Percentiles rank a stretch among this genome's conserved stretches.
These are phyloP conservation scores for Parathielavia hyrcaniae DNA, from an alignment of 495 filamentous ascomycete species.

Conservation along the genomic window DNA sequence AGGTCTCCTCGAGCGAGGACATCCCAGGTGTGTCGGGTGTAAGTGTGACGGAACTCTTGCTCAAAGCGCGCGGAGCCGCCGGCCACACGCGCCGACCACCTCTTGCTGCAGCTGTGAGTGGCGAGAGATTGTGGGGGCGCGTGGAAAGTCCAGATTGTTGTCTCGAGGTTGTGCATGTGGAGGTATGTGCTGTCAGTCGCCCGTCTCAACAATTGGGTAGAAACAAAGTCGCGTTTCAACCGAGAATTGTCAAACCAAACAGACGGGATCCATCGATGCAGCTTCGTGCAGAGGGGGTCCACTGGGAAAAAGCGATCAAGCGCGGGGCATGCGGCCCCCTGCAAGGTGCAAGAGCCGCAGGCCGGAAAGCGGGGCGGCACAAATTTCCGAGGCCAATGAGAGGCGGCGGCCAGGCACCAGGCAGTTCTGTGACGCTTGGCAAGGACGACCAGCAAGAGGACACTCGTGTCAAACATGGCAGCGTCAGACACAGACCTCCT, in stretches of 20 bases:
- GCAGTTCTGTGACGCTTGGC: constrained; percentile 34
- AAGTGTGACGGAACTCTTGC: too few relatives aligned
- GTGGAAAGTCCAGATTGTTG: background rate
- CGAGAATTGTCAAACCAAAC: constrained; percentile 32
- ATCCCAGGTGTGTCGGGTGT: background rate
- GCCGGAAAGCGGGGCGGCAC: background rate
- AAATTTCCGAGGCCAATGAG: constrained; percentile 29
- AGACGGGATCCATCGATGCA: background rate
- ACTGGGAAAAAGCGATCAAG: constrained; percentile 13
- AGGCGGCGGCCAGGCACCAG: constrained; percentile 20
- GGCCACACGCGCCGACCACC: constrained; percentile 6
- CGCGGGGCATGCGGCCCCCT: constrained; percentile 13
- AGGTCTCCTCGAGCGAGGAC: background rate
- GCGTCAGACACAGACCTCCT: constrained; percentile 31
- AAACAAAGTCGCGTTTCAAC: constrained; percentile 37
- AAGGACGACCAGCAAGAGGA: constrained; percentile 25
- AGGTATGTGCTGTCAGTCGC: background rate
- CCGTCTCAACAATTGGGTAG: constrained; percentile 20
- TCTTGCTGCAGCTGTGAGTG: background rate
- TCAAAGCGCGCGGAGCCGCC: constrained; percentile 6
- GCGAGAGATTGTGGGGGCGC: constrained; percentile 3
- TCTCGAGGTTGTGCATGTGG: background rate
- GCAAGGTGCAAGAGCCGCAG: constrained; percentile 33
- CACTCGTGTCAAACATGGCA: constrained; percentile 26
- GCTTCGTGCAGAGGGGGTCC: background rate